Percentiles rank a stretch among this genome's conserved stretches.
Evolutionary conservation across 2,329 filamentous ascomycete genomes (phyloP).

Genomic region (Calonectria henricotiae): DNA sequence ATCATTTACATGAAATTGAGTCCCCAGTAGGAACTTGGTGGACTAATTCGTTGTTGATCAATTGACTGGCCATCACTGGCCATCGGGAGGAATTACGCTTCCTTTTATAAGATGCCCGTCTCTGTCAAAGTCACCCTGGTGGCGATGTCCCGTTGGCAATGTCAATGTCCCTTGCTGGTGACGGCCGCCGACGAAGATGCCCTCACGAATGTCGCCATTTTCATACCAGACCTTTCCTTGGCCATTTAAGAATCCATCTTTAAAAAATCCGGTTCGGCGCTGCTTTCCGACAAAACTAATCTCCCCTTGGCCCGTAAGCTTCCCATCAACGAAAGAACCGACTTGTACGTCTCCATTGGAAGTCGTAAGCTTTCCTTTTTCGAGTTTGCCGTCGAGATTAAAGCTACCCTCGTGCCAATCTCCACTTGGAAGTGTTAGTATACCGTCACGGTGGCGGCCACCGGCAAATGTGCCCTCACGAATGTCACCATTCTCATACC

Average conservation of each 20-base stretch:
- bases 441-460: background rate
- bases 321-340: background rate
- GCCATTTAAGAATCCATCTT: background rate
- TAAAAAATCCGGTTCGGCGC: background rate
- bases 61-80: too few relatives aligned
- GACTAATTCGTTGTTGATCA: too few relatives aligned
- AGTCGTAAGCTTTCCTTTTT: background rate
- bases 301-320: background rate
- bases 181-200: background rate
- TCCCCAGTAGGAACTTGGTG: too few relatives aligned
- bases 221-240: background rate
- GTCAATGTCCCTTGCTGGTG: background rate
- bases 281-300: background rate
- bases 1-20: too few relatives aligned
- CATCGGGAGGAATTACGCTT: background rate
- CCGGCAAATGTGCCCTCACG: background rate
- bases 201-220: slow-evolving; percentile 1
- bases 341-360: background rate
- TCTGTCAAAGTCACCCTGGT: background rate
- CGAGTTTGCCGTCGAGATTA: background rate
- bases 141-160: background rate
- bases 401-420: background rate
- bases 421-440: background rate
- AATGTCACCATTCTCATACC: background rate
- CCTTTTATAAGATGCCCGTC: background rate